Evolutionary conservation across 192 early-diverging fungal genomes (phyloP).

Genomic region (Rhizophagus clarus): DNA sequence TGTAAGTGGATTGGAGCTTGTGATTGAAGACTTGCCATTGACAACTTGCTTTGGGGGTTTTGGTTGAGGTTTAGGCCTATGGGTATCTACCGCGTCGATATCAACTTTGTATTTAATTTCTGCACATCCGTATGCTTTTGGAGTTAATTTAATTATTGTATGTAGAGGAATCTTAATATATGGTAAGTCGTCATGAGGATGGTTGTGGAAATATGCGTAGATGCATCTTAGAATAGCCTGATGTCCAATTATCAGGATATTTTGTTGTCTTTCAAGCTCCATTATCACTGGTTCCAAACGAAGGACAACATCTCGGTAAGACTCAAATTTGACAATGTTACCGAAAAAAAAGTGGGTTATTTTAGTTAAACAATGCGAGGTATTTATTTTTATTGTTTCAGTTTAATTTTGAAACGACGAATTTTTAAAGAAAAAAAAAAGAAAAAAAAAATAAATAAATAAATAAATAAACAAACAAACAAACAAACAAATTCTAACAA

Average conservation of each 20-base stretch:
- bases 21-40: background rate
- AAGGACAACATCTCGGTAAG: slow-evolving; percentile 95
- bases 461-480: background rate
- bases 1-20: background rate
- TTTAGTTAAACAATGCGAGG: background rate
- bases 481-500: background rate
- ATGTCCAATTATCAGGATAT: slow-evolving; percentile 95
- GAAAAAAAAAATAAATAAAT: background rate
- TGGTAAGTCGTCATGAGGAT: slow-evolving; percentile 91
- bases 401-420: background rate
- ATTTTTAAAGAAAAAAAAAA: background rate
- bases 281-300: slow-evolving; percentile 98
- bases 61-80: slow-evolving; percentile 69
- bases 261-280: slow-evolving; percentile 97
- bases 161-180: slow-evolving; percentile 99
- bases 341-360: background rate
- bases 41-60: background rate
- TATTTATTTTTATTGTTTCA: background rate
- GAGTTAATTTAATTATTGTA: slow-evolving; percentile 95
- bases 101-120: slow-evolving; percentile 93
- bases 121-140: slow-evolving; percentile 94
- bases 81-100: slow-evolving; percentile 97
- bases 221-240: slow-evolving; percentile 97
- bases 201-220: slow-evolving; percentile 97
- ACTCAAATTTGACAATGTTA: slow-evolving; percentile 39